Evolutionary conservation across 2,329 filamentous ascomycete species (phyloP).

Genomic region (Penicillium sp.): DNA sequence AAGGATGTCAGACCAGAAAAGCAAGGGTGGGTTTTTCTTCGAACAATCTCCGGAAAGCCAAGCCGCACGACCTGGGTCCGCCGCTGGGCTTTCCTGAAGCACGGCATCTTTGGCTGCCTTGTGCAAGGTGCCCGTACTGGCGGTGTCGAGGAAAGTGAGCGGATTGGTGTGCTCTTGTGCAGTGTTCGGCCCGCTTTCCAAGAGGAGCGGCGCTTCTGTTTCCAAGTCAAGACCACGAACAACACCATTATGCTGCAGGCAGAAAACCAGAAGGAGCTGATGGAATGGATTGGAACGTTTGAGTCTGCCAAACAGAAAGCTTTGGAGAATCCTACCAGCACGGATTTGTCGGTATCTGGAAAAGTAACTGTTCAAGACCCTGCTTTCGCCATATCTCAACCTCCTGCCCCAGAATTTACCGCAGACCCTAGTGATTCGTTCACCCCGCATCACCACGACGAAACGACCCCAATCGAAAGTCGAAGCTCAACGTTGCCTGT

Average conservation of each 20-base stretch:
- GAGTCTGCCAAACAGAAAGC: constrained; percentile 92
- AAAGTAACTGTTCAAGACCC: constrained; percentile 55
- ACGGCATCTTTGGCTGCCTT: constrained; percentile 94
- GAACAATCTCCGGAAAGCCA: constrained; percentile 80
- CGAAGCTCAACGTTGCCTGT: constrained; percentile 64
- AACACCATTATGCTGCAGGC: constrained; percentile 85
- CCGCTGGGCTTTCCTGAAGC: constrained; percentile 92
- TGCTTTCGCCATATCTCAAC: constrained; percentile 89
- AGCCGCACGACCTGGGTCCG: constrained; percentile 85
- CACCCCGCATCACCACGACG: constrained; percentile 53
- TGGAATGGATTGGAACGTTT: constrained; percentile 90
- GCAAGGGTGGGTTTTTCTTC: constrained; percentile 89
- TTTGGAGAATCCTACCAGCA: constrained; percentile 67
- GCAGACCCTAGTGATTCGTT: constrained; percentile 72
- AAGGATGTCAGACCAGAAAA: constrained; percentile 64
- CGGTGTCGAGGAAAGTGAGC: constrained; percentile 91
- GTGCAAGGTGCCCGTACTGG: constrained; percentile 74
- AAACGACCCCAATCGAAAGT: constrained; percentile 53
- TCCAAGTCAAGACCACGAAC: constrained; percentile 97
- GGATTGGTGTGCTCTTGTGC: constrained; percentile 91
- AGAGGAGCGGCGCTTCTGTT: constrained; percentile 93
- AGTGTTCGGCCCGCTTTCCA: constrained; percentile 86
- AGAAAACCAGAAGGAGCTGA: constrained; percentile 88
- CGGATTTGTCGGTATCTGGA: constrained; percentile 45
- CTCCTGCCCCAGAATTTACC: constrained; percentile 85